phyloP scores from a whole-genome alignment of 140 eudicot genomes.

The Anethum foeniculum region DNA sequence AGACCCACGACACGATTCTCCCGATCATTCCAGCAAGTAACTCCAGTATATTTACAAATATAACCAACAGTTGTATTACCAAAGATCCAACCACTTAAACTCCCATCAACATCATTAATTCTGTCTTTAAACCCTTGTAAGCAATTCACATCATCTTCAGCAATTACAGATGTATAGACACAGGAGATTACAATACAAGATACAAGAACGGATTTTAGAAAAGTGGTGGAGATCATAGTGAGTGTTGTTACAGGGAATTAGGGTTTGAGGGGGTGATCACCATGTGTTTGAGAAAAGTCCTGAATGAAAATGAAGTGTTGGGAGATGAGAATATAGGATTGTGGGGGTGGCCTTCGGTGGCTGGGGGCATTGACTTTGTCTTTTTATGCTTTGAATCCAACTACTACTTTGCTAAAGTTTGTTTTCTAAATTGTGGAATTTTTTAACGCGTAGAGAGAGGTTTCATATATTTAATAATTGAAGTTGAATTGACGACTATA shows the following conservation, averaged over 20 bases:
- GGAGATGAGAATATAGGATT: background rate
- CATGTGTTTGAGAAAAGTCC: constrained; percentile 11
- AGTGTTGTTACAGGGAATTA: background rate
- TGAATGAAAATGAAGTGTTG: background rate
- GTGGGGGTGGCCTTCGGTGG: background rate
- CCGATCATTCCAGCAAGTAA: constrained; percentile 70
- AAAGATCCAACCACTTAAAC: constrained; percentile 46
- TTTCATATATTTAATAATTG: background rate
- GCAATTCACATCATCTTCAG: constrained; percentile 65
- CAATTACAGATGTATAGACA: background rate
- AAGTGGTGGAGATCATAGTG: background rate
- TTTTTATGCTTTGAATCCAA: background rate
- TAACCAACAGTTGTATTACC: constrained; percentile 42
- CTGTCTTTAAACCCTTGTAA: constrained; percentile 44
- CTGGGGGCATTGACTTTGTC: constrained; percentile 6
- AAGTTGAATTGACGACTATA: background rate
- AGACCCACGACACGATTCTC: constrained; percentile 58
- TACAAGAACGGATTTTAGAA: background rate
- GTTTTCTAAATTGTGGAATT: background rate
- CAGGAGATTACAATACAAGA: background rate
- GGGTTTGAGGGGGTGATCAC: background rate
- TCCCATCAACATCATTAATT: constrained; percentile 25
- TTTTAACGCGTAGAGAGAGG: background rate
- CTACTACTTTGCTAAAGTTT: background rate
- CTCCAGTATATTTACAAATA: constrained; percentile 58